Base-by-base conservation (phyloP, 2,329 filamentous ascomycete genomes). In the Volutella citrinella region DNA sequence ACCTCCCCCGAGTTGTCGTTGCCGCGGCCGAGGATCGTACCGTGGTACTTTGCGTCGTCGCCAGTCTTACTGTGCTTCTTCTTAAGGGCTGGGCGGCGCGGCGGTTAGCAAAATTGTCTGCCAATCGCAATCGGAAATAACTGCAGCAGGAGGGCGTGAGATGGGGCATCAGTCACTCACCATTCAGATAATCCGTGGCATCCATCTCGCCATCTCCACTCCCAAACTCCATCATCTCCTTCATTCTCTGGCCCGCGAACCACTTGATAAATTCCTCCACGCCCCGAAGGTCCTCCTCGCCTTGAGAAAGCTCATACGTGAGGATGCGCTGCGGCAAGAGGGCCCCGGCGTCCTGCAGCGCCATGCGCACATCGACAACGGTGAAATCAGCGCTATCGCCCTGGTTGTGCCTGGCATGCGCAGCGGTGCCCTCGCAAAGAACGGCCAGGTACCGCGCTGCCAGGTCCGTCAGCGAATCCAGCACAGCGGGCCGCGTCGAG, bases 61-160 rank as follows among this genome's bases (percentile, higher is more conserved):
- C 85, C 87, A 1, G 84, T 86, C 51, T 93, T 94, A 65, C 83
- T 89, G 60, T 95, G 87, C 56, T 94, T 95, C 65, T 90, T 93
- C 63, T 95, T 96, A 25, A 97, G 68, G 5, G 81, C 84, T 86
- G 46, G 3, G 27, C 9, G 12, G 12, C 20, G 8, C 9, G 12
- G 12, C 20, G 8, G 20, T 22, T 22, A 22, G 20, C 20, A 9
- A 12, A 8, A 8, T 22, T 8, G 20, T 22, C 20, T 8, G 20
- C 20, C 20, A 22, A 12, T 22, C 23, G 14, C 16, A 27, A 29
- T 10, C 22, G 22, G 13, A 25, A 19, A 49, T 16, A 6, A 7
- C 6, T 14, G 20, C 20, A 22, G n/a, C 20, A 22, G 9, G 9
- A 9, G 20, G 47, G 21, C 27, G 32, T 14, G 19, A 30, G 12